Evolutionary conservation across 2,329 filamentous ascomycete genomes (phyloP).

Genomic region (Cercospora beticola): DNA sequence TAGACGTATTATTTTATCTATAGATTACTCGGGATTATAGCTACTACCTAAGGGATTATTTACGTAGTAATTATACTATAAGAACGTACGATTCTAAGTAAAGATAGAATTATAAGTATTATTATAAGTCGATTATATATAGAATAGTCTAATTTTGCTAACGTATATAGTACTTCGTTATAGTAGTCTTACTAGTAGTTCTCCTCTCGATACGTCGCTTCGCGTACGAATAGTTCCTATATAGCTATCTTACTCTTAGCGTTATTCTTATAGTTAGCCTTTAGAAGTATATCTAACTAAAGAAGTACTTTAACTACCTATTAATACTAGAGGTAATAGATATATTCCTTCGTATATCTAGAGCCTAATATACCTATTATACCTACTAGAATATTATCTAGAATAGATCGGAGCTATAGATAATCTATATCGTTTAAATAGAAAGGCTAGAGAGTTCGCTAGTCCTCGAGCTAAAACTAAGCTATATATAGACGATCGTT

Average conservation of each 20-base stretch:
- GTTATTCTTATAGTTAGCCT: background rate
- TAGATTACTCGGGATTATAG: constrained; percentile 1
- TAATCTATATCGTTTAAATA: background rate
- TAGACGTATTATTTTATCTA: background rate
- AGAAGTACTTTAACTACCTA: constrained; percentile 1
- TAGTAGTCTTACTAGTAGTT: no score
- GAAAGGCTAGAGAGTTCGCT: no score
- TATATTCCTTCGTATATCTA: background rate
- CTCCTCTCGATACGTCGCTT: background rate
- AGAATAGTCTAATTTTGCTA: background rate
- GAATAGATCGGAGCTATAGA: background rate
- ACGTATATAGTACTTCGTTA: no score
- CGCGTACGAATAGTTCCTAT: constrained; percentile 5
- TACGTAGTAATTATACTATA: background rate
- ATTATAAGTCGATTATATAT: background rate
- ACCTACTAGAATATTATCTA: background rate
- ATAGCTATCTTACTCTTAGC: background rate
- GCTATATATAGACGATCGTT: no score
- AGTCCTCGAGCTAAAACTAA: no score
- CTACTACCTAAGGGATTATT: background rate
- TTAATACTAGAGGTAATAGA: background rate
- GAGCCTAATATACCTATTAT: background rate
- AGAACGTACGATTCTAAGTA: background rate
- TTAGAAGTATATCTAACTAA: background rate
- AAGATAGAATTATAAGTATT: background rate